Conservation (phyloP, 495 filamentous ascomycete species). For the Lophiotrema nucula region DNA sequence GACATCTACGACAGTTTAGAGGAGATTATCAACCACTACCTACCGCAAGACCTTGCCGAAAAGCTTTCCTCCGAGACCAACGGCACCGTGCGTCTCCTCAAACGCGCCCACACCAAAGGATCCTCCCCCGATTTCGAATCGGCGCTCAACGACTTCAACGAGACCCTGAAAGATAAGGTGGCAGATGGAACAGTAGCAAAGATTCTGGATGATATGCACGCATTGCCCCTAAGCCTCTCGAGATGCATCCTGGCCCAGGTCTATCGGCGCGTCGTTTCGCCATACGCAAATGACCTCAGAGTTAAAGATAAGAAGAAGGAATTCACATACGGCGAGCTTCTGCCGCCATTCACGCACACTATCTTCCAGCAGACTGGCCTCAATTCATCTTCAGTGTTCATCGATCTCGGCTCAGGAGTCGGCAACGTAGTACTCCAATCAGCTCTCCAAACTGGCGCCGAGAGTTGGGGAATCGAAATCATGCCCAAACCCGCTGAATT, state of each 20-base stretch:
- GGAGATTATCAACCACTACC: slow-evolving; percentile 68
- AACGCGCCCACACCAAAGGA: slow-evolving; percentile 61
- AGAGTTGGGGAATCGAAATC: slow-evolving; percentile 95
- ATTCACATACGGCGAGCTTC: slow-evolving; percentile 90
- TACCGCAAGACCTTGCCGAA: slow-evolving; percentile 62
- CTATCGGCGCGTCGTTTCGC: slow-evolving; percentile 89
- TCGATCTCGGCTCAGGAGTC: slow-evolving; percentile 92
- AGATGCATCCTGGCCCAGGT: slow-evolving; percentile 82
- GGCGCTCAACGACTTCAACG: slow-evolving; percentile 74
- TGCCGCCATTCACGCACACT: slow-evolving; percentile 75
- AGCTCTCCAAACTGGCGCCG: slow-evolving; percentile 87
- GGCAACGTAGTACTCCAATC: slow-evolving; percentile 95
- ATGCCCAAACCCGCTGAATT: slow-evolving; percentile 52
- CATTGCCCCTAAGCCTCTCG: slow-evolving; percentile 66
- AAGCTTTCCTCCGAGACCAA: slow-evolving; percentile 69
- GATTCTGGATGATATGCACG: slow-evolving; percentile 63
- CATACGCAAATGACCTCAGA: slow-evolving; percentile 74
- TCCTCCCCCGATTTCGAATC: slow-evolving; percentile 67
- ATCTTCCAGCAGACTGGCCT: slow-evolving; percentile 77
- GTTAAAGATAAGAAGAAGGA: slow-evolving; percentile 85
- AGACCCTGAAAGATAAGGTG: slow-evolving; percentile 33
- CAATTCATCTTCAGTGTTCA: slow-evolving; percentile 77
- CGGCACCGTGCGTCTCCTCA: slow-evolving; percentile 70
- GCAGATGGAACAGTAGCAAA: slow-evolving; percentile 63
- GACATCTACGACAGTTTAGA: slow-evolving; percentile 82